Base-by-base conservation (phyloP, 2,329 filamentous ascomycete genomes). In the Claviceps maximensis region DNA sequence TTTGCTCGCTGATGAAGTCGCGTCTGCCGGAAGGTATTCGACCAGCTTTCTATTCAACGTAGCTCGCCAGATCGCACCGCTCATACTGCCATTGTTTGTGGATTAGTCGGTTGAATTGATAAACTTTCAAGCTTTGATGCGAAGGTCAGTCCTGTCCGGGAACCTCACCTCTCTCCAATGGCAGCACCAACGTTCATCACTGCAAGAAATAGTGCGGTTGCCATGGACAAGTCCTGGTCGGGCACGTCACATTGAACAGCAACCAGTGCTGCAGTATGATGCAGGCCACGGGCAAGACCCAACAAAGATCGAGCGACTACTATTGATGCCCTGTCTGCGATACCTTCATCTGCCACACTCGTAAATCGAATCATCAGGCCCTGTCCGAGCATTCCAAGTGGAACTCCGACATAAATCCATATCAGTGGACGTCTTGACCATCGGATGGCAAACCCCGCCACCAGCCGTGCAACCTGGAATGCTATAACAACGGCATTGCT, bases 381-480 rank as follows among this genome's bases (percentile, higher is more conserved):
- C 51, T 66, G 62, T 6, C 62, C 65, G 1, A 68, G 60, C 5
- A 67, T 56, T 17, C 62, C 60, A 10, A 68, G 53, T 2, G 64
- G 61, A 1, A 51, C 46, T 17, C 53, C 53, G 31, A 47, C n/a
- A 46, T 50, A 49, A 4, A 51, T 51, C 64, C 58, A 68, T 19
- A 60, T 58, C 51, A 61, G 61, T 5, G 62, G 61, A 17, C 57
- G 57, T 47, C 61, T 67, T 5, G 65, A 63, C 54, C 64, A 71
- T 45, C 67, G 68, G 60, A 71, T 69, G 38, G 61, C 54, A 9
- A 69, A 29, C 0, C 63, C 67, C 4, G 62, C 65, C 1, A 69
- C 54, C 2, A 71, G 62, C 0, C 66, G 64, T 0, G 62, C 60
- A 5, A 71, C 65, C 47, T 71, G 67, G 51, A 68, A 69, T 9